Conservation (phyloP, 1,284 basidiomycete genomes). For the Cryptococcus neoformans region DNA sequence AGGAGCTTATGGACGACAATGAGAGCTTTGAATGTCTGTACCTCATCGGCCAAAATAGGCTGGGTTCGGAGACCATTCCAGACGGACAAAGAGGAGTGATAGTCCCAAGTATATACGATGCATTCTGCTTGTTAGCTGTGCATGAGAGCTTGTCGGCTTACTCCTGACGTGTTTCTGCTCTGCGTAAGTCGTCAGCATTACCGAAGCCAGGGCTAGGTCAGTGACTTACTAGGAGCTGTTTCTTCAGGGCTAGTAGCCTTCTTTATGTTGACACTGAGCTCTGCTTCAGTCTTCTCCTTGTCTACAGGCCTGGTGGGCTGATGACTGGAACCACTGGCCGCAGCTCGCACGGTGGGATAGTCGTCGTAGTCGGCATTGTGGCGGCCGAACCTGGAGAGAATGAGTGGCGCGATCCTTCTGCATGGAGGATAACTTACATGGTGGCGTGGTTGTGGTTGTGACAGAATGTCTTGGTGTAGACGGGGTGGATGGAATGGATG, state of each 20-base stretch:
- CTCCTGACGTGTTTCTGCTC: slow-evolving; percentile 98
- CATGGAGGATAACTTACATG: background rate
- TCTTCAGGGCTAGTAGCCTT: slow-evolving; percentile 93
- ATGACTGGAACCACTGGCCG: slow-evolving; percentile 52
- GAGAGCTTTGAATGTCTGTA: slow-evolving; percentile 93
- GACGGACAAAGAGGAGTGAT: slow-evolving; percentile 93
- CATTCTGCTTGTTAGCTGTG: slow-evolving; percentile 61
- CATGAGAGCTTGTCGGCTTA: slow-evolving; percentile 52
- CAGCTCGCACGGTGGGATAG: slow-evolving; percentile 26
- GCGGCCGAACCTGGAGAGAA: slow-evolving; percentile 28
- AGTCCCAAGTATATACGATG: slow-evolving; percentile 98
- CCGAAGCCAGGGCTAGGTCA: background rate
- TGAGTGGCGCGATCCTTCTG: background rate
- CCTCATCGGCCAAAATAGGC: slow-evolving; percentile 89
- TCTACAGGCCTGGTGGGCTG: slow-evolving; percentile 94
- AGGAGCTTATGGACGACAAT: slow-evolving; percentile 94
- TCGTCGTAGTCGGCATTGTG: slow-evolving; percentile 38
- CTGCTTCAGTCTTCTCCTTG: slow-evolving; percentile 91
- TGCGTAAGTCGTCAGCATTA: background rate
- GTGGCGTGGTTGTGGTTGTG: background rate
- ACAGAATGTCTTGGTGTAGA: background rate
- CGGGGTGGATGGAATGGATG: too few species aligned
- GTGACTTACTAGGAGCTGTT: slow-evolving; percentile 57
- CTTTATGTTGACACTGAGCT: slow-evolving; percentile 90
- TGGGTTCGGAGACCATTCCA: slow-evolving; percentile 94